Evolutionary conservation across 2,329 filamentous ascomycete genomes (phyloP), one percentile per base, ranked within the genome.

Genomic region (Phialophora verrucosa): DNA sequence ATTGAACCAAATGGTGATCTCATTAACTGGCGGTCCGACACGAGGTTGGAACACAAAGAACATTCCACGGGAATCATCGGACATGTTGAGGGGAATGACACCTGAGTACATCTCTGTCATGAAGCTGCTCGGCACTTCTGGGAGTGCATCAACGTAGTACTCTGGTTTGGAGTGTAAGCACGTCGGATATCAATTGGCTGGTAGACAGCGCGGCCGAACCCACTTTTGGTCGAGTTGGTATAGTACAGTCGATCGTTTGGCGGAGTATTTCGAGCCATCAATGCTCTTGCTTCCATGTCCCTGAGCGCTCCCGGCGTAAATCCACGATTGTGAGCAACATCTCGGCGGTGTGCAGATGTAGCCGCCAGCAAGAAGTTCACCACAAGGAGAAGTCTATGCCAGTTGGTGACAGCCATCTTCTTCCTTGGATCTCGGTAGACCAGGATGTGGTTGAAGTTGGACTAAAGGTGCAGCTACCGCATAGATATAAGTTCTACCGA

Each of bases 21-120:
- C 71, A 23, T 73, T 65, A 4, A 72, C 71, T n/a, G 72, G 69
- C 4, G 53, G 47, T 7, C 69, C 69, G 27, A 70, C 66, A 7
- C 65, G 71, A 42, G 72, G 72, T 51, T 72, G 65, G 61, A 69
- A 73, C 8, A 72, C 59, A 53, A 69, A 70, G 49, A 70, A 69
- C 57, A 70, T 53, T 14, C 63, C 66, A 29, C 68, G 63, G 51
- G 47, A 65, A 14, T 61, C 57, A 23, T 70, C 63, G 10, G 64
- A 67, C 65, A 64, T 67, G 56, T 70, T 68, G 6, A 70, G 57
- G 6, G 65, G 65, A 29, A 70, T 68, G 20, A 66, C 60, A n/a
- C 68, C 68, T 32, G 61, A 65, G 53, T 70, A 70, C 65, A 70
- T 63, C 58, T 70, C 68, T 10, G 67, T 69, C 67, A 69, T 67